Base-by-base conservation (phyloP, 495 filamentous ascomycete genomes). In the Penicillium canescens region DNA sequence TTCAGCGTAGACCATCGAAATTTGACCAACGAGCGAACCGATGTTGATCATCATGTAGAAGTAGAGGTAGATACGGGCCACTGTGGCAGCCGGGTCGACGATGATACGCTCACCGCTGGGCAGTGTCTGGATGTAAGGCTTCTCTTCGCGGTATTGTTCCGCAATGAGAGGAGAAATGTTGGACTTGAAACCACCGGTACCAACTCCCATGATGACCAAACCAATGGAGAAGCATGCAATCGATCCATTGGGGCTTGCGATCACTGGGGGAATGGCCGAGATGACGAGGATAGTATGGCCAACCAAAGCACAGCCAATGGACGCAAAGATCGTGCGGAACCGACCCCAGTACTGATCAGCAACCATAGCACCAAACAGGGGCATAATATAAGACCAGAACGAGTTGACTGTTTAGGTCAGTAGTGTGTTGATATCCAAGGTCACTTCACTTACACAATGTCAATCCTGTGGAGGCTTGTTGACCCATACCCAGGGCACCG, bases 361-460 rank as follows among this genome's bases (percentile, higher is more conserved):
- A 35, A 93, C 57, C 53, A 81, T 89, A 53, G 86, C 87, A 68
- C 85, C 85, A 6, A 81, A 57, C 31, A 91, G 69, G 10, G 90
- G 90, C 66, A 83, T 86, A 26, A 84, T 56, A 58, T 92, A 92
- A 16, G 81, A 78, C 88, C 86, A 91, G 72, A 92, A 91, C 18
- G 76, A 66, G 64, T 89, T 90, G 76, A 91, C 88, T 55, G 78
- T 79, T 11, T n/a, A 13, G 23, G 9, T 52, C 11, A 51, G 28
- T 13, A 7, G 23, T 12, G 14, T 41, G 28, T 5, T 18, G 41
- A 52, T 21, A 42, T 23, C 46, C 10, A 0, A 12, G 10, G 20
- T 0, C 5, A 11, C 12, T 18, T 37, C 7, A 66, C 71, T 62
- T 53, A 74, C 71, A 75, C 58, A 73, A 59, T 20, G 82, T 85